phyloP scores from a whole-genome alignment of 768 basidiomycete species.

The Boletus sensibilis region DNA sequence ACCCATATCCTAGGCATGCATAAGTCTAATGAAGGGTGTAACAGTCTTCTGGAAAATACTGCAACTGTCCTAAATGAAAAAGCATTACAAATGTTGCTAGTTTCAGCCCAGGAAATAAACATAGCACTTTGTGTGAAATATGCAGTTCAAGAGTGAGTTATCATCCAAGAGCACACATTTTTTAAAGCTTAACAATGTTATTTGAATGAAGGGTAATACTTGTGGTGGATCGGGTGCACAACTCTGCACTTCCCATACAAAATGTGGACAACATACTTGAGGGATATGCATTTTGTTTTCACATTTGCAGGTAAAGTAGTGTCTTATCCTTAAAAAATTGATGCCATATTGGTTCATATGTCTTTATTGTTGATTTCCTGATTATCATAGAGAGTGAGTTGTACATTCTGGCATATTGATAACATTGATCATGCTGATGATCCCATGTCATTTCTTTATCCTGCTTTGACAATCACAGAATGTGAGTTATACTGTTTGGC shows the following conservation, averaged over 20 bases:
- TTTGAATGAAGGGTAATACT: neutral
- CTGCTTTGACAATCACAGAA: too few relatives aligned
- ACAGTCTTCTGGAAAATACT: neutral
- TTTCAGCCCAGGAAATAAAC: neutral
- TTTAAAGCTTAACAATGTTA: neutral
- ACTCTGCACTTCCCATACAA: neutral
- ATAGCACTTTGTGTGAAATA: neutral
- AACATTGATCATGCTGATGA: neutral
- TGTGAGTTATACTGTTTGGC: neutral
- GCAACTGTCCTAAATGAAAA: neutral
- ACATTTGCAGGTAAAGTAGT: too few relatives aligned
- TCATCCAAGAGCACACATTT: neutral
- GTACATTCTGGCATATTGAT: neutral
- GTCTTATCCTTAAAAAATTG: too few relatives aligned
- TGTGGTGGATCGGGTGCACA: neutral
- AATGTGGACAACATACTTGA: neutral
- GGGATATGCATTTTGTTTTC: neutral
- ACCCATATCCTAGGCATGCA: neutral
- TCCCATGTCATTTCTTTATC: too few relatives aligned
- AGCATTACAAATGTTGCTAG: neutral
- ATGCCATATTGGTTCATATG: too few relatives aligned
- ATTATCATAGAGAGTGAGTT: neutral
- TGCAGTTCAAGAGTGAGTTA: neutral
- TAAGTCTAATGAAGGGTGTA: neutral
- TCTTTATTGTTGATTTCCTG: too few relatives aligned